Evolutionary conservation across 306 rosid species (phyloP).

Genomic region (Castanea sativa): DNA sequence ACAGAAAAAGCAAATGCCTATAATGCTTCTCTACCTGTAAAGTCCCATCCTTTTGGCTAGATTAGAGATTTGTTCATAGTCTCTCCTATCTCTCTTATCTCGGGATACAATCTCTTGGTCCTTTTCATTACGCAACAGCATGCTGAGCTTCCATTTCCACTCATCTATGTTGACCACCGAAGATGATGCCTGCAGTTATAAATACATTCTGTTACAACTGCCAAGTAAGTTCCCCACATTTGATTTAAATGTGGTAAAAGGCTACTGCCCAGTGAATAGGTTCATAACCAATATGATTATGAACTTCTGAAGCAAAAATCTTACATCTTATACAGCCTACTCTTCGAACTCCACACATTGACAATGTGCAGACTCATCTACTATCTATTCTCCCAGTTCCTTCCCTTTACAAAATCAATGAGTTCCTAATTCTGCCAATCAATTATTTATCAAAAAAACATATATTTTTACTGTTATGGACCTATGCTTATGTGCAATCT

Average conservation of each 20-base stretch:
- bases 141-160: constrained; percentile 98
- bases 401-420: too few relatives aligned
- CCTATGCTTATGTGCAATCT: too few relatives aligned
- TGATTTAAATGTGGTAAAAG: background rate
- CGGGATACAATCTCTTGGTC: constrained; percentile 89
- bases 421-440: too few relatives aligned
- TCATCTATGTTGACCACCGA: constrained; percentile 93
- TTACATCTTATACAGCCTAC: background rate
- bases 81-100: constrained; percentile 89
- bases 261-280: background rate
- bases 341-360: background rate
- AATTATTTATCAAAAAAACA: too few relatives aligned
- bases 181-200: constrained; percentile 68
- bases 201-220: constrained; percentile 18
- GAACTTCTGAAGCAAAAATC: background rate
- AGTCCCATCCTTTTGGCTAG: constrained; percentile 94
- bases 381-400: background rate
- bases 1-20: background rate
- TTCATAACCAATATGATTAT: background rate
- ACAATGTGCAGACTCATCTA: background rate
- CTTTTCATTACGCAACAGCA: constrained; percentile 75
- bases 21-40: constrained; percentile 47
- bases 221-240: background rate
- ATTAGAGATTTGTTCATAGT: constrained; percentile 90
- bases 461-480: too few relatives aligned